Evolutionary conservation across 176 grass and related monocot species (phyloP).

Genomic region (maize (Zea mays)): DNA sequence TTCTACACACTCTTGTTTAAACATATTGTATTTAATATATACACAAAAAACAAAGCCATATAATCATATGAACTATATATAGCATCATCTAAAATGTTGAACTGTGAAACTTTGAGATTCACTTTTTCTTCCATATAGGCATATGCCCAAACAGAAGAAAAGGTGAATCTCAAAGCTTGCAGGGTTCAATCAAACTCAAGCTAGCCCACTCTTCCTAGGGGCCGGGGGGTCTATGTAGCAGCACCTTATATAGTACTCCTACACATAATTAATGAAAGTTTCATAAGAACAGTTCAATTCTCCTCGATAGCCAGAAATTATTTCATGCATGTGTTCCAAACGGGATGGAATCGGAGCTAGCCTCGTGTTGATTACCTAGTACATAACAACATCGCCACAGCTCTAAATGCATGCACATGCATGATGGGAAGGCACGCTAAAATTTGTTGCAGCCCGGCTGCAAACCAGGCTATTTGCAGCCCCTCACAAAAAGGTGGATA

Average conservation of each 20-base stretch:
- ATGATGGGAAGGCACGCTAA: background rate
- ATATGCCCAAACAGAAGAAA: background rate
- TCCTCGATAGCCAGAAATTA: background rate
- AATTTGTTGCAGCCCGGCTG: no score
- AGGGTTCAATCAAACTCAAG: background rate
- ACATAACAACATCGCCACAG: background rate
- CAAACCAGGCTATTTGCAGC: no score
- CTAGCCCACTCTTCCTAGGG: background rate
- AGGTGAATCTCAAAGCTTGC: background rate
- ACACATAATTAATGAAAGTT: background rate
- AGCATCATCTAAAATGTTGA: background rate
- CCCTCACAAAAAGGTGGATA: no score
- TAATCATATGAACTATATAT: background rate
- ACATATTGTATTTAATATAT: background rate
- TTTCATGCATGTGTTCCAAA: background rate
- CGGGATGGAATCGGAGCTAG: background rate
- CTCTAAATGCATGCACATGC: conserved; percentile 24
- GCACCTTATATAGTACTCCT: background rate
- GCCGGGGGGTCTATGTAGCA: no score
- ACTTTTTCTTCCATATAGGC: background rate
- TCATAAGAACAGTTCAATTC: background rate
- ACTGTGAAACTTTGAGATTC: no score
- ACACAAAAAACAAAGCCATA: background rate
- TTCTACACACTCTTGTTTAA: background rate
- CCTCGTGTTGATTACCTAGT: background rate